Conservation (phyloP, 179 eudicot genomes). For the Nepenthes alata region DNA sequence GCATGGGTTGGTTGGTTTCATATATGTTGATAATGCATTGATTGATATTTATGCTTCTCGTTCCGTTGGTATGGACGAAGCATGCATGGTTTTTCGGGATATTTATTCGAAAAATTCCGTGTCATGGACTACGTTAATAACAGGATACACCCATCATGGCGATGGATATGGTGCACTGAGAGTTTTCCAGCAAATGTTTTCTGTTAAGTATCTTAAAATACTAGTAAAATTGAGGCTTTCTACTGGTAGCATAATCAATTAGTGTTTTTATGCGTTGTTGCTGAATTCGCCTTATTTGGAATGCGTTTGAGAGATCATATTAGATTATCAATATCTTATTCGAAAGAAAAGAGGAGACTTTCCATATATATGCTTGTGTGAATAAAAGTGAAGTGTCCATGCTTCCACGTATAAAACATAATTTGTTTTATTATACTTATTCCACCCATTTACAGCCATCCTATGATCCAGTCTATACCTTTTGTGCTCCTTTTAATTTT, state of each 20-base stretch:
- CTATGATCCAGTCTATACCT: too few species aligned
- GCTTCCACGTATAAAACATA: too few species aligned
- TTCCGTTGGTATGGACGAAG: conserved; percentile 36
- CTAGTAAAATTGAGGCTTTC: neutral
- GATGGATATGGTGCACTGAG: conserved; percentile 44
- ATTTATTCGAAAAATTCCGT: conserved; percentile 32
- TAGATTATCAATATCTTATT: too few species aligned
- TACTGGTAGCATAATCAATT: neutral
- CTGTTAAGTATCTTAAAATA: conserved; percentile 24
- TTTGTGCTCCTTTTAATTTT: too few species aligned
- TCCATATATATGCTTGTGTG: too few species aligned
- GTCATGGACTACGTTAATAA: conserved; percentile 63
- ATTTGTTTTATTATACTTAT: too few species aligned
- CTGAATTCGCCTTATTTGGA: neutral
- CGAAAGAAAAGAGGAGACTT: too few species aligned
- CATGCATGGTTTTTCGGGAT: conserved; percentile 32
- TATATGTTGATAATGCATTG: conserved; percentile 52
- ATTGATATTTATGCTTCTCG: conserved; percentile 62
- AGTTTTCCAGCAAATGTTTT: conserved; percentile 39
- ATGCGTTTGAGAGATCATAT: too few species aligned
- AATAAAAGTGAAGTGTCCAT: too few species aligned
- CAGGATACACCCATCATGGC: conserved; percentile 56
- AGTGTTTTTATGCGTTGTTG: neutral
- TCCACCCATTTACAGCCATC: too few species aligned
- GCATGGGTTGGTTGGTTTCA: conserved; percentile 34